phyloP scores from a whole-genome alignment of 108 stramenopile genomes.

The Craspedostauros australis region DNA sequence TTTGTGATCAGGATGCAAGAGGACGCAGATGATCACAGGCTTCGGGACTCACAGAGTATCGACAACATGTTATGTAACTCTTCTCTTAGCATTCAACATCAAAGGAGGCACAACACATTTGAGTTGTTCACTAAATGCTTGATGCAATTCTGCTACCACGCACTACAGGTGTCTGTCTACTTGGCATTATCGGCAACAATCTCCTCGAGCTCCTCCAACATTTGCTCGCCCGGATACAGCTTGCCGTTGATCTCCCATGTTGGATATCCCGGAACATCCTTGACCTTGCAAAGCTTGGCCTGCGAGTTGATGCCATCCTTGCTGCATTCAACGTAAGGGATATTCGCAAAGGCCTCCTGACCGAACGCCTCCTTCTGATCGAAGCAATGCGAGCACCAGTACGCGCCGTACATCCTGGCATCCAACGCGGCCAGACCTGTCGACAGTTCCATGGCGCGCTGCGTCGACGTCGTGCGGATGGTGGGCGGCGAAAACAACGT shows the following conservation, averaged over 20 bases:
- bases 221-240: slow-evolving; percentile 88
- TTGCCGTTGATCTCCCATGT: slow-evolving; percentile 95
- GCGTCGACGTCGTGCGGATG: slow-evolving; percentile 63
- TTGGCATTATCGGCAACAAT: too few species aligned
- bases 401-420: slow-evolving; percentile 91
- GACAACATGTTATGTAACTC: too few species aligned
- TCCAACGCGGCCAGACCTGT: slow-evolving; percentile 51
- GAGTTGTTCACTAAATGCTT: too few species aligned
- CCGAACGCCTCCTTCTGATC: slow-evolving; percentile 87
- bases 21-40: too few species aligned
- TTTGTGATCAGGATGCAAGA: too few species aligned
- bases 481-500: slow-evolving; percentile 48
- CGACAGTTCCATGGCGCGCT: slow-evolving; percentile 53
- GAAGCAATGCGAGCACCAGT: slow-evolving; percentile 94
- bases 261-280: slow-evolving; percentile 89
- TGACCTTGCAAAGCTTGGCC: slow-evolving; percentile 59
- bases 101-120: too few species aligned
- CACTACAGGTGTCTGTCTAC: background rate
- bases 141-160: too few species aligned
- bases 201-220: slow-evolving; percentile 87
- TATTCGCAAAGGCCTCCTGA: slow-evolving; percentile 61
- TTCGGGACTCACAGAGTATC: too few species aligned
- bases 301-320: slow-evolving; percentile 67
- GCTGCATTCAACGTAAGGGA: slow-evolving; percentile 88
- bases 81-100: too few species aligned